Conservation (phyloP, 2,329 filamentous ascomycete genomes). For the Fusarium sp. region DNA sequence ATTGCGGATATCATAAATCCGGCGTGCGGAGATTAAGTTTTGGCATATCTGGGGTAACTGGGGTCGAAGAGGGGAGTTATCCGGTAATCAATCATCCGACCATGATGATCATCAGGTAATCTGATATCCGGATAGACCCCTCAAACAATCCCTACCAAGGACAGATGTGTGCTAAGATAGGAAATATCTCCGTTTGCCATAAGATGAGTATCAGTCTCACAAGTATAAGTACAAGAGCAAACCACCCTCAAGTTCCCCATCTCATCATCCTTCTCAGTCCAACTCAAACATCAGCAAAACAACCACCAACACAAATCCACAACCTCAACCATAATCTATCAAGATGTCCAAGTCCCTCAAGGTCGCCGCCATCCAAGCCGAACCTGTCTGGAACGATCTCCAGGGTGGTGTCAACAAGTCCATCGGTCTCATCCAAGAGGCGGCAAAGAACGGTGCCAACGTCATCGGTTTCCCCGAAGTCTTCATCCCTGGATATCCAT, state of each 20-base stretch:
- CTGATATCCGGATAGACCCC: not conserved
- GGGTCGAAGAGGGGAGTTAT: not conserved
- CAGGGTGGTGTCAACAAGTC: conserved; percentile 50
- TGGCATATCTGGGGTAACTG: not conserved
- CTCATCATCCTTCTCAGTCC: not conserved
- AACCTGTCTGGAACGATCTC: conserved; percentile 42
- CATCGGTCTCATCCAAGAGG: conserved; percentile 47
- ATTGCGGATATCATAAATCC: not conserved
- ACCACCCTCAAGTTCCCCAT: too few relatives aligned
- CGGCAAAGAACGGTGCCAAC: conserved; percentile 44
- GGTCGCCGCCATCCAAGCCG: conserved; percentile 41
- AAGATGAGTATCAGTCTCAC: accelerated
- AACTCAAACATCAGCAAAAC: not conserved
- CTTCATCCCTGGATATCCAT: conserved; percentile 58
- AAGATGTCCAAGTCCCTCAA: conserved; percentile 30
- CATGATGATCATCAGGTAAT: not conserved
- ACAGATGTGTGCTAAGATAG: not conserved
- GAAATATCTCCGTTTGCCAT: not conserved
- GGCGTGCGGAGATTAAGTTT: not conserved
- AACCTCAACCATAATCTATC: not conserved
- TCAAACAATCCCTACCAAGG: not conserved
- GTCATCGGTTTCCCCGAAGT: conserved; percentile 56
- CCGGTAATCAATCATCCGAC: not conserved
- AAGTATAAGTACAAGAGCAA: not conserved
- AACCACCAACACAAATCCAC: not conserved